Base-by-base conservation (phyloP, 2,329 filamentous ascomycete genomes). In the Claviceps fusiformis region DNA sequence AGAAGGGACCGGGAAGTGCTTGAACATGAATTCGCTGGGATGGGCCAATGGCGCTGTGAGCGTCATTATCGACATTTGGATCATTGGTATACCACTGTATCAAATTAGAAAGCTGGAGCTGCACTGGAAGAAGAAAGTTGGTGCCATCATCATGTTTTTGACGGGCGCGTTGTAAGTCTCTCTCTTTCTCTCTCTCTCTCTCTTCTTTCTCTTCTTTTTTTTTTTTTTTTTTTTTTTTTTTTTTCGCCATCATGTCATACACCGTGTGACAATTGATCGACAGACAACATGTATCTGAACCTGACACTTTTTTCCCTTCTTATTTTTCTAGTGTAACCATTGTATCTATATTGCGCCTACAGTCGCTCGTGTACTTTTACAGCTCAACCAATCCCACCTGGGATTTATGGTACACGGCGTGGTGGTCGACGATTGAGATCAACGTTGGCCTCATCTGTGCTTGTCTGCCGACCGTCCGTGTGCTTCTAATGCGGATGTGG, bases 371-470 rank as follows among this genome's bases (percentile, higher is more conserved):
- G 2, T 51, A 52, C 31, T 58, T 58, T 35, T 52, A 46, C 41
- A 53, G 29, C 24, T 50, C 56, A 4, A 47, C 29, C 1, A 58
- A 58, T 19, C 54, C 52, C 2, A 58, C 56, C 13, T 56, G 54
- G 54, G 54, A 58, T 37, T n/a, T 52, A 17, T 58, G 52, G 52
- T 37, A 35, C 3, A 54, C 50, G 13, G 56, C 50, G 3, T 53
- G 48, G 56, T 58, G 56, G 56, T 58, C 56, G 24, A 54, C 52
- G 13, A 53, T 58, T 33, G 54, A 58, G 39, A 52, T 58, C 56
- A 56, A 56, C 45, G 19, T 58, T 19, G 54, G 56, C 24, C 52
- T 56, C 44, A 56, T 58, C 10, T 56, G 54, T 37, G 54, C 52
- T 3, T 58, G 54, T 17, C 54, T 58, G n/a, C 49, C 49, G 35